These are phyloP conservation scores for Botrytis aclada DNA, from an alignment of 2,329 filamentous ascomycete species.

Conservation along the genomic window DNA sequence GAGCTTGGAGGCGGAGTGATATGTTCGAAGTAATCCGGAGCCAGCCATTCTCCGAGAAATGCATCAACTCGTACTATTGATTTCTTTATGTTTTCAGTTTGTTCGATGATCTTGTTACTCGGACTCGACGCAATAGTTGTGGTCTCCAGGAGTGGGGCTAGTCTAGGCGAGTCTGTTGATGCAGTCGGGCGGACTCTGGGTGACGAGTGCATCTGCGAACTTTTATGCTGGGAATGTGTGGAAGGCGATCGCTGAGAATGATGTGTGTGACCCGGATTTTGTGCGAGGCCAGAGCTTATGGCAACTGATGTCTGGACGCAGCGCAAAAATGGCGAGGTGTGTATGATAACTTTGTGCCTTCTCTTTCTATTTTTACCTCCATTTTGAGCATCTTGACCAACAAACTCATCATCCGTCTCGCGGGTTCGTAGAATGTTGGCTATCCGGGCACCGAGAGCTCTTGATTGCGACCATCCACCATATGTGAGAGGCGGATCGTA, in stretches of 20 bases:
- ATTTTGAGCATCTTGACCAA: slow-evolving; percentile 22
- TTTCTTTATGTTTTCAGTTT: slow-evolving; percentile 46
- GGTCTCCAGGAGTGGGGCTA: slow-evolving; percentile 34
- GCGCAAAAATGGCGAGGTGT: slow-evolving; percentile 89
- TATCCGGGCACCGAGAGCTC: slow-evolving; percentile 78
- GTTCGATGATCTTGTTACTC: slow-evolving; percentile 23
- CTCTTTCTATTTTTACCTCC: slow-evolving; percentile 45
- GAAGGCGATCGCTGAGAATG: slow-evolving; percentile 34
- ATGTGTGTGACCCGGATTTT: slow-evolving; percentile 46
- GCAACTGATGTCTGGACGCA: slow-evolving; percentile 91
- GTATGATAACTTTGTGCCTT: slow-evolving; percentile 77
- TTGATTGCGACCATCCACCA: slow-evolving; percentile 85
- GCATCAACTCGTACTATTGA: slow-evolving; percentile 78
- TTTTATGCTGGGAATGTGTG: slow-evolving; percentile 16
- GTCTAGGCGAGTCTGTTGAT: slow-evolving; percentile 31
- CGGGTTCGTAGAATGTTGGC: slow-evolving; percentile 63
- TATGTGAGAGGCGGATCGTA: slow-evolving; percentile 96
- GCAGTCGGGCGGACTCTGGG: slow-evolving; percentile 33
- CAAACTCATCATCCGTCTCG: slow-evolving; percentile 40
- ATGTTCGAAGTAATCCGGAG: slow-evolving; percentile 86
- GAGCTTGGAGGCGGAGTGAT: slow-evolving; percentile 87
- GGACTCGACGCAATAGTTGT: slow-evolving; percentile 13
- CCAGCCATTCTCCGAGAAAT: slow-evolving; percentile 93
- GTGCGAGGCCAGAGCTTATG: slow-evolving; percentile 79
- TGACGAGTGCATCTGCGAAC: slow-evolving; percentile 33